Evolutionary conservation across 164 flowering plant species (phyloP).

Genomic region (Dillenia turbinata): DNA sequence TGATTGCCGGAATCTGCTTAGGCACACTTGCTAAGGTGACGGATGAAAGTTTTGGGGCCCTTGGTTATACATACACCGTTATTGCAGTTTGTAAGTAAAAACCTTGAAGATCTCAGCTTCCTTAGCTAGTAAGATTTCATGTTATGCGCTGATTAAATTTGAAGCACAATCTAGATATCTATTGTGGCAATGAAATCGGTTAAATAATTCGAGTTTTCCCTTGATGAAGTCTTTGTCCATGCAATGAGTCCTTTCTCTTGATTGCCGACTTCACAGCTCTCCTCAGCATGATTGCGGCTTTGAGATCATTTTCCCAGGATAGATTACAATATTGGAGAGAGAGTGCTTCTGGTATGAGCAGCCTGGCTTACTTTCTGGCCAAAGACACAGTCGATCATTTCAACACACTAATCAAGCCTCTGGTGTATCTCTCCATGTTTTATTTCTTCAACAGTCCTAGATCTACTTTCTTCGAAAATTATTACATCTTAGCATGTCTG

Average conservation of each 20-base stretch:
- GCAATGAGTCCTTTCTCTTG: conserved; percentile 5
- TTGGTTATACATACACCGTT: conserved; percentile 88
- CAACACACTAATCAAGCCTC: conserved; percentile 81
- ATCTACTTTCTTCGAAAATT: conserved; percentile 73
- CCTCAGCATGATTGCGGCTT: conserved; percentile 74
- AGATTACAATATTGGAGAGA: conserved; percentile 93
- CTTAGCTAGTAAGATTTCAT: neutral
- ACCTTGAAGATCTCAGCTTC: neutral
- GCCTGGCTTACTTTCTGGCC: conserved; percentile 78
- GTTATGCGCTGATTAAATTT: neutral
- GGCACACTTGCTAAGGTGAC: conserved; percentile 97
- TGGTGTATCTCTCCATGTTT: conserved; percentile 93
- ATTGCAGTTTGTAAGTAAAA: conserved; percentile 90
- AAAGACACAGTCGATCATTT: conserved; percentile 89
- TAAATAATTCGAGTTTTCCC: neutral
- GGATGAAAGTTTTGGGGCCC: conserved; percentile 82
- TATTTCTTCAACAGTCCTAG: conserved; percentile 97
- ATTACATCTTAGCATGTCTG: conserved; percentile 65
- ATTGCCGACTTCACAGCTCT: conserved; percentile 56
- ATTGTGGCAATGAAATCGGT: neutral
- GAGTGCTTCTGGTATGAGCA: conserved; percentile 85
- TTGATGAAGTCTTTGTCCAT: neutral
- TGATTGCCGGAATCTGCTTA: conserved; percentile 91
- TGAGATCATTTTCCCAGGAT: conserved; percentile 87
- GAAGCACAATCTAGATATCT: neutral